These are phyloP conservation scores for Kwoniella sp. DNA, from an alignment of 768 basidiomycete species.

Conservation along the genomic window DNA sequence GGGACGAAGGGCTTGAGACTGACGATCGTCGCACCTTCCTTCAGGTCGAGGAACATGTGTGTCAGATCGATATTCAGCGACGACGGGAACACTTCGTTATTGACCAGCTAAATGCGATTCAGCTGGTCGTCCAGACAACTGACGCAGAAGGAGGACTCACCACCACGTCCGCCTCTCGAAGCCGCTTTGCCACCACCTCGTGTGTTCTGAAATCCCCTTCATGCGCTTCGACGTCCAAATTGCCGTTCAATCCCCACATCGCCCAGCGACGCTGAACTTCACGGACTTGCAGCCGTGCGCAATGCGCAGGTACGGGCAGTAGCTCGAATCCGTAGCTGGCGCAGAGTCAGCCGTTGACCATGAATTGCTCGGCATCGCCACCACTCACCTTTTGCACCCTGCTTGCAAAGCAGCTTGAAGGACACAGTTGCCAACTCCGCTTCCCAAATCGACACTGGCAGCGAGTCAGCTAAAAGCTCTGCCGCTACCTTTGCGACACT, in stretches of 20 bases:
- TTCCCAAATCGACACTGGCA: constrained; percentile 66
- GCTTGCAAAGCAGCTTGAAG: constrained; percentile 73
- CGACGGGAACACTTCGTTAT: constrained; percentile 52
- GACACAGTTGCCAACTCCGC: constrained; percentile 79
- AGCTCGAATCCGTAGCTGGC: constrained; percentile 77
- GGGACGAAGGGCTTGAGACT: constrained; percentile 79
- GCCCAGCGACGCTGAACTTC: constrained; percentile 73
- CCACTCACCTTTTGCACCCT: constrained; percentile 28
- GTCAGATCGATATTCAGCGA: constrained; percentile 74
- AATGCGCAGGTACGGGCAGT: constrained; percentile 68
- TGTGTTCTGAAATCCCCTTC: constrained; percentile 81
- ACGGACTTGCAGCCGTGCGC: constrained; percentile 69
- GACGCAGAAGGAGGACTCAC: constrained; percentile 53
- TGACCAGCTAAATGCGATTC: constrained; percentile 34
- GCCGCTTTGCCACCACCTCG: constrained; percentile 62
- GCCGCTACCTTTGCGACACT: constrained; percentile 6
- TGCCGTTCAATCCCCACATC: constrained; percentile 80
- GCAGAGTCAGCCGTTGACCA: too few species aligned
- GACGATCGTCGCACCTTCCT: constrained; percentile 84
- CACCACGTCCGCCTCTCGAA: constrained; percentile 81
- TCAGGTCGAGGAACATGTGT: constrained; percentile 87
- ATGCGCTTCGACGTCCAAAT: constrained; percentile 69
- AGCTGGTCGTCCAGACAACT: not conserved
- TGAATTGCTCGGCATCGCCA: too few species aligned
- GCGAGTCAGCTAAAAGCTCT: not conserved